Evolutionary conservation across 352 stramenopile genomes (phyloP).

Genomic region (Elongisporangium senticosum): DNA sequence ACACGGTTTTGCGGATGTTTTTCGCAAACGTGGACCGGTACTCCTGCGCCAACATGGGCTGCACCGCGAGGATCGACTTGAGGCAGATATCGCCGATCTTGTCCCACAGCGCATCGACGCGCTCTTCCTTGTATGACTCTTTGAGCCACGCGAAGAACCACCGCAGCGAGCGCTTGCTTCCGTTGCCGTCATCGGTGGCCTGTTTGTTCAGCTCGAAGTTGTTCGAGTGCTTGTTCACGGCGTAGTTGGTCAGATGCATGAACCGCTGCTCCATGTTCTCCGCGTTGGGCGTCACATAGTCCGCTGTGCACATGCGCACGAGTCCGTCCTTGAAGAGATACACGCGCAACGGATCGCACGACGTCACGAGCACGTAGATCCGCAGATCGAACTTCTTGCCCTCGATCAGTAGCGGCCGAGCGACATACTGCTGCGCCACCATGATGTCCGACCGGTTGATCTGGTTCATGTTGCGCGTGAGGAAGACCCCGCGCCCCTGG

Average conservation of each 20-base stretch:
- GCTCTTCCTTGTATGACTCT: slow-evolving; percentile 44
- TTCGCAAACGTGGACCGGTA: slow-evolving; percentile 88
- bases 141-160: slow-evolving; percentile 93
- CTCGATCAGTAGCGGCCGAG: slow-evolving; percentile 65
- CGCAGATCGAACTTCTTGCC: slow-evolving; percentile 93
- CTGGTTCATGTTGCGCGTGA: slow-evolving; percentile 88
- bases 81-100: slow-evolving; percentile 92
- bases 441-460: slow-evolving; percentile 85
- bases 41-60: slow-evolving; percentile 90
- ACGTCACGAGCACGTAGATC: slow-evolving; percentile 89
- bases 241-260: slow-evolving; percentile 92
- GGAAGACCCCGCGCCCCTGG: slow-evolving; percentile 92
- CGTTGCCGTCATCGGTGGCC: slow-evolving; percentile 44
- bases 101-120: slow-evolving; percentile 83
- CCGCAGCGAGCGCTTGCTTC: slow-evolving; percentile 83
- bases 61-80: slow-evolving; percentile 91
- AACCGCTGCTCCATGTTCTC: slow-evolving; percentile 85
- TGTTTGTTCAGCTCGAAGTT: slow-evolving; percentile 85
- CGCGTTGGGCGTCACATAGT: slow-evolving; percentile 81
- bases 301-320: slow-evolving; percentile 84
- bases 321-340: slow-evolving; percentile 91
- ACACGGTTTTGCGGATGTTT: slow-evolving; percentile 56
- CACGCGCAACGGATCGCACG: slow-evolving; percentile 77
- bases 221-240: slow-evolving; percentile 88
- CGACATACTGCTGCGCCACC: slow-evolving; percentile 84